Base-by-base conservation (phyloP, 768 basidiomycete genomes). In the Tephrocybe sp. region DNA sequence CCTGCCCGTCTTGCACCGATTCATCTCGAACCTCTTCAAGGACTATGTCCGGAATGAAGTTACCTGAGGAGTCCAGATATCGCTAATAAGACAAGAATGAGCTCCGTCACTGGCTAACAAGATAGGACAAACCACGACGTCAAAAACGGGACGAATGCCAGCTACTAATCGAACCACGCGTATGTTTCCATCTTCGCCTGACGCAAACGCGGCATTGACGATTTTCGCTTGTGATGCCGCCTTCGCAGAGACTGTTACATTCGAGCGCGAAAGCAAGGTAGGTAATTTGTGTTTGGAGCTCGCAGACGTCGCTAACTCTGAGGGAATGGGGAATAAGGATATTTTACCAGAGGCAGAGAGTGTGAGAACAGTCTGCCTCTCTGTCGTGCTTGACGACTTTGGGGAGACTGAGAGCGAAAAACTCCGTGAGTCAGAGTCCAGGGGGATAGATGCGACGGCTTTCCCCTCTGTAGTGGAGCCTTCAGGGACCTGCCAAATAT, bases 381-480 rank as follows among this genome's bases (percentile, higher is more conserved):
- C 53, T 9, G 66, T 54, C 43, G 31, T 27, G 13, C 26, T 39
- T n/a, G 63, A 30, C 24, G 59, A 47, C 16, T 62, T 53, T 40
- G 66, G 56, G 53, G 70, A 49, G 38, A 58, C 48, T 44, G 71
- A 65, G 46, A 74, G 46, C 11, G 68, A 67, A 51, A 82, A 70
- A 16, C 65, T 62, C 18, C 78, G 73, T n/a, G 79, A 80, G 50
- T 82, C 80, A 2, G 84, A 80, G 62, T 88, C 86, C 13, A 87
- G 69, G 12, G 84, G 76, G 4, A 83, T 73, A 4, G 80, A 80
- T 13, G 84, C 84, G 16, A 76, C 60, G n/a, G 83, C 70, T 55
- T 70, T 79, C 26, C 83, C 80, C 57, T 78, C 73, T 12, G 61
- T 56, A 13, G 69, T 65, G 9, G 71, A 59, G 3, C 64, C 64